Percentiles rank a stretch among this genome's conserved stretches.
Evolutionary conservation across 306 rosid genomes (phyloP).

Genomic region (Fagus sylvatica): DNA sequence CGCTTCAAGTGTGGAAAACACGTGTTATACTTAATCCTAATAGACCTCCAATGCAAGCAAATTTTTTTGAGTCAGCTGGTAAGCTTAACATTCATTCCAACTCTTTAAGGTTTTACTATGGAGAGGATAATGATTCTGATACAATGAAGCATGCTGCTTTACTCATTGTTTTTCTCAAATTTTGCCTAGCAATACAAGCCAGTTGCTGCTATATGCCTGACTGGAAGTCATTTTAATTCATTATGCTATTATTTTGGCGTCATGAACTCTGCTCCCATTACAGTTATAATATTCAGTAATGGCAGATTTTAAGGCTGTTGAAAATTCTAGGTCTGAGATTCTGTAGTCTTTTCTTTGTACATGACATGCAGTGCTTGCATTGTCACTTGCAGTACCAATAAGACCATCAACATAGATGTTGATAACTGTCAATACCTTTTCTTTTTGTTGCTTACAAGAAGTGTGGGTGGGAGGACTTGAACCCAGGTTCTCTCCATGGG

Average conservation of each 20-base stretch:
- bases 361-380: slow-evolving; percentile 6
- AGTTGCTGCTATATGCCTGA: slow-evolving; percentile 5
- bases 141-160: slow-evolving; percentile 15
- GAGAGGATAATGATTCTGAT: slow-evolving; percentile 1
- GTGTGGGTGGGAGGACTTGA: too few species aligned
- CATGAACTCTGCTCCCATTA: background rate
- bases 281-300: background rate
- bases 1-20: slow-evolving; percentile 94
- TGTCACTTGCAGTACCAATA: background rate
- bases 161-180: background rate
- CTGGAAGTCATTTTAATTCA: slow-evolving; percentile 18
- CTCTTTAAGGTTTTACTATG: slow-evolving; percentile 16
- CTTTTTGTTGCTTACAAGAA: too few species aligned
- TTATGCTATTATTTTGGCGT: background rate
- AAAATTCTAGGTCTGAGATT: background rate
- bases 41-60: slow-evolving; percentile 81
- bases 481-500: too few species aligned
- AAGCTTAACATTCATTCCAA: slow-evolving; percentile 33
- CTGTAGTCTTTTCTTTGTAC: background rate
- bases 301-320: background rate
- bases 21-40: slow-evolving; percentile 73
- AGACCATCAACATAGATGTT: background rate
- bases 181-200: background rate
- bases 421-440: too few species aligned
- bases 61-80: slow-evolving; percentile 94